Evolutionary conservation across 345 rosid genomes (phyloP), one percentile per base, ranked within the genome.

Genomic region (Xanthoceras sorbifolium): DNA sequence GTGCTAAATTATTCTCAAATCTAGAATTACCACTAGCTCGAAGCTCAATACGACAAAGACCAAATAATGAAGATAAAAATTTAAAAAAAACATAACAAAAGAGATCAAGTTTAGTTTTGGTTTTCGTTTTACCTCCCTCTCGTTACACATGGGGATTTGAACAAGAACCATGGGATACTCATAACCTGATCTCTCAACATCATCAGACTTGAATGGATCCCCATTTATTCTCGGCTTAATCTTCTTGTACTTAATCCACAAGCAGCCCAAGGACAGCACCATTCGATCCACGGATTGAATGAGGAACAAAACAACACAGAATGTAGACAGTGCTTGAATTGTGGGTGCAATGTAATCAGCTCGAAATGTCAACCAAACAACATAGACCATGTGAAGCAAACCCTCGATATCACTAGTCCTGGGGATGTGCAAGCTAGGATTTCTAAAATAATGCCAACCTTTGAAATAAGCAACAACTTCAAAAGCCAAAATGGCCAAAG

Each of bases 141-240:
- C 97, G 57, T 92, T 92, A 65, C 93, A 89, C 94, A 92, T 92
- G 54, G 97, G 97, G 29, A 92, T 90, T 84, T 92, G 97, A 80
- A 92, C 95, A 81, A 92, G 97, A 85, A 89, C 93, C 94, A 84
- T 89, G 38, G 97, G 97, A 69, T 88, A 90, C 78, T 72, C 82
- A 75, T 42, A 87, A 11, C 85, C 77, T 5, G 86, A 76, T 66
- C 88, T 86, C 72, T 90, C 93, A 65, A 82, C 86, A 82, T 87
- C 93, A 77, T 73, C 86, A 20, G 86, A 79, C 78, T 82, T 79
- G 78, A 88, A 90, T 6, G 92, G 89, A 73, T 89, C 81, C 57
- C 87, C 89, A 9, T 81, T 82, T 25, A 92, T 84, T 46, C 75
- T 85, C 0, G 92, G 93, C 79, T 87, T 89, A 64, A 92, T 88